Evolutionary conservation across 495 filamentous ascomycete species (phyloP).

Genomic region (Friedmanniomyces endolithicus): DNA sequence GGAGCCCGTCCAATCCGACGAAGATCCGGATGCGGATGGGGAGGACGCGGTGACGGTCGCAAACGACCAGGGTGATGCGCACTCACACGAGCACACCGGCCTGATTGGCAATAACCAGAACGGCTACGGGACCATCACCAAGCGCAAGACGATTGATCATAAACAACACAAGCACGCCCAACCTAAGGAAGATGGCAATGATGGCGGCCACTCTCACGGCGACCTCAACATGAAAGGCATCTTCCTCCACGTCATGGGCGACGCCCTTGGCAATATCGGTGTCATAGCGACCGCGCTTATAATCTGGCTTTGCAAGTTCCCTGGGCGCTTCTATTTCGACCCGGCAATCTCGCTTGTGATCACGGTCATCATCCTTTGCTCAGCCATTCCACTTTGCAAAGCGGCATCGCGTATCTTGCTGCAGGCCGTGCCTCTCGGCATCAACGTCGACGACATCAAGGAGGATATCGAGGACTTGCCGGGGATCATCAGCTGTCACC

Average conservation of each 20-base stretch:
- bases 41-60: conserved; percentile 34
- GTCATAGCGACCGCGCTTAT: conserved; percentile 87
- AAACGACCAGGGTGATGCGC: conserved; percentile 33
- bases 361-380: conserved; percentile 83
- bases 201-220: conserved; percentile 60
- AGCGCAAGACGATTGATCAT: conserved; percentile 34
- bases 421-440: conserved; percentile 78
- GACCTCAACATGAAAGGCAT: conserved; percentile 98
- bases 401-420: conserved; percentile 89
- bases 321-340: conserved; percentile 68
- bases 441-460: conserved; percentile 81
- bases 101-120: not conserved
- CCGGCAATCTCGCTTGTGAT: conserved; percentile 92
- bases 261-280: conserved; percentile 92
- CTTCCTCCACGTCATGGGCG: conserved; percentile 89
- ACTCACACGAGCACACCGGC: conserved; percentile 21
- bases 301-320: conserved; percentile 72
- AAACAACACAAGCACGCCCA: conserved; percentile 68
- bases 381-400: conserved; percentile 82
- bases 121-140: conserved; percentile 18
- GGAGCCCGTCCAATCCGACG: conserved; percentile 34
- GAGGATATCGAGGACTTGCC: conserved; percentile 75
- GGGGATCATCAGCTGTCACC: conserved; percentile 79
- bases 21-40: conserved; percentile 42
- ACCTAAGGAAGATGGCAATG: conserved; percentile 49